Evolutionary conservation across 331 rosid genomes (phyloP), one percentile per base, ranked within the genome.

Genomic region (Malus hybrid): DNA sequence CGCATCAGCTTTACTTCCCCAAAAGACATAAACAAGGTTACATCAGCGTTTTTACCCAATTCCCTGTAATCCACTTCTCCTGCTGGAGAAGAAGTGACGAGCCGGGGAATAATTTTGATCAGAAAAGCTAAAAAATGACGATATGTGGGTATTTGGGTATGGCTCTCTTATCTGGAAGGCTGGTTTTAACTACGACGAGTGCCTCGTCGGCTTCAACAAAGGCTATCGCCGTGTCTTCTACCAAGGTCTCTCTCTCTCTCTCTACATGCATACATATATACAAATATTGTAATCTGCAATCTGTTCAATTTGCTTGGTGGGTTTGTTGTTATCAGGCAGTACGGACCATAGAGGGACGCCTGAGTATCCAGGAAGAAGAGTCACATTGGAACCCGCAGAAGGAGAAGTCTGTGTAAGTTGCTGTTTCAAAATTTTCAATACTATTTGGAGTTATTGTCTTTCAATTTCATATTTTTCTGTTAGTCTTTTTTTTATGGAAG

Each of bases 311-410:
- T 76, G 57, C 33, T 52, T 71, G 44, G 70, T 70, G 76, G 83
- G 76, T 81, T n/a, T 56, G 70, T 70, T 48, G 15, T 71, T 46
- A 60, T 61, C 75, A 94, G 99, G 99, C 52, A 91, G 96, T 77
- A 90, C 99, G 24, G 99, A 94, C 64, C 99, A 94, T 54, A 87
- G 99, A 87, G 99, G 99, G 70, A 87, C 96, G 32, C 89, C 88
- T 13, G 93, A 88, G 24, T 92, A 63, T 67, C 97, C 99, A 16
- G 99, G 99, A 79, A 85, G 99, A 85, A 94, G 96, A 28, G 99
- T 88, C 16, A 94, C 99, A 52, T 85, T 90, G 67, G 97, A 92
- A 80, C 89, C 92, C 67, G 95, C 95, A 20, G 69, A 86, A 57
- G 96, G 95, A 24, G 91, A 92, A 86, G 75, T 88, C 56, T 91